A percentile compares a stretch with the other conserved stretches of the same genome.
Conservation (phyloP, 2,329 filamentous ascomycete genomes). For the Calycina marina region DNA sequence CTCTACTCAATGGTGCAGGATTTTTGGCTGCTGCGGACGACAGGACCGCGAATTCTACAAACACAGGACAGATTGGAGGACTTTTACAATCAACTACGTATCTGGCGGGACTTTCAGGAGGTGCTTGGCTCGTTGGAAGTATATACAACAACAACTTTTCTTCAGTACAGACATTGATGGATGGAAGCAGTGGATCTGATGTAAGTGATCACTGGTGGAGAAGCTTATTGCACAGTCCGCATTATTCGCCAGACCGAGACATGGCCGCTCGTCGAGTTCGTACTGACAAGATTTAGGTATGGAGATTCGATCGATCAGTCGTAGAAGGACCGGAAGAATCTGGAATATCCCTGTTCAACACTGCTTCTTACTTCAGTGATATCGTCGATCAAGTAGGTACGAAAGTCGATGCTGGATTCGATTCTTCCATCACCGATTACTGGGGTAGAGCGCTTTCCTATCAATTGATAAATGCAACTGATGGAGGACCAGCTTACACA, state of each 20-base stretch:
- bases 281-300: no score
- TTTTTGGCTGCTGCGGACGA: slow-evolving; percentile 66
- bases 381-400: slow-evolving; percentile 40
- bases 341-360: slow-evolving; percentile 37
- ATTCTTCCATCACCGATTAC: slow-evolving; percentile 70
- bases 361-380: slow-evolving; percentile 46
- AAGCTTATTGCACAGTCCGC: no score
- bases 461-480: slow-evolving; percentile 63
- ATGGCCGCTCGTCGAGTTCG: no score
- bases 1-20: slow-evolving; percentile 73
- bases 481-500: slow-evolving; percentile 65
- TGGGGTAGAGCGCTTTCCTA: slow-evolving; percentile 80
- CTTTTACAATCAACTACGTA: slow-evolving; percentile 73
- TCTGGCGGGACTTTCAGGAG: slow-evolving; percentile 65
- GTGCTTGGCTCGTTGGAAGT: slow-evolving; percentile 74
- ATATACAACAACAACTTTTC: slow-evolving; percentile 69
- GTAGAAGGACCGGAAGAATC: slow-evolving; percentile 38
- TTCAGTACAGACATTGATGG: slow-evolving; percentile 42
- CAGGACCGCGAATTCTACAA: slow-evolving; percentile 48
- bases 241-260: no score
- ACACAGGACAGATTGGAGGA: slow-evolving; percentile 58
- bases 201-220: no score
- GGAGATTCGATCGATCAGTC: slow-evolving; percentile 50
- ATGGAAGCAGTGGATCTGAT: slow-evolving; percentile 26
- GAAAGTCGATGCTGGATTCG: slow-evolving; percentile 50